Conservation (phyloP, 192 early-diverging fungal species). For the Coemansia sp. region DNA sequence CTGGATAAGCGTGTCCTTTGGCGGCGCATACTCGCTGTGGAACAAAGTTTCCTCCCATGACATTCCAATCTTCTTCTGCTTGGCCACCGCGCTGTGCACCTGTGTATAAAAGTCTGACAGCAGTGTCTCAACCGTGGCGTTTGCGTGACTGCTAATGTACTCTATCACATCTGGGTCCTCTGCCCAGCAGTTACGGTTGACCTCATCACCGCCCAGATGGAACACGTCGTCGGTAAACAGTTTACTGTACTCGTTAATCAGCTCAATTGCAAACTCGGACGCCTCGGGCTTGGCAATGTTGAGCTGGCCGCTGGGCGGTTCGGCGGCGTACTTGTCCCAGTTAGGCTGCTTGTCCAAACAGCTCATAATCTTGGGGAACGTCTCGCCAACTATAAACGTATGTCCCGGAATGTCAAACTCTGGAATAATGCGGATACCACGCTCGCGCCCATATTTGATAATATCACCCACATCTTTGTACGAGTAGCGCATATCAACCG, state of each 20-base stretch:
- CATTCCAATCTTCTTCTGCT: slow-evolving; percentile 61
- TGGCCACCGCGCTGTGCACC: slow-evolving; percentile 54
- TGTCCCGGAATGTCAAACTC: slow-evolving; percentile 91
- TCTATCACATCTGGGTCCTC: slow-evolving; percentile 53
- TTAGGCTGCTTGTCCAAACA: slow-evolving; percentile 63
- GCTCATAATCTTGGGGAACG: slow-evolving; percentile 59
- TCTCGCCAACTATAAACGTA: slow-evolving; percentile 57
- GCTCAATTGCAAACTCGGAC: slow-evolving; percentile 58
- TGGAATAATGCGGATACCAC: slow-evolving; percentile 87
- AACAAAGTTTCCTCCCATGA: slow-evolving; percentile 80
- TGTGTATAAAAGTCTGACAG: slow-evolving; percentile 57
- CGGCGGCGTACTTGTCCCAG: slow-evolving; percentile 63
- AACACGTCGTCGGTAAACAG: slow-evolving; percentile 71
- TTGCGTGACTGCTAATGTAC: slow-evolving; percentile 39
- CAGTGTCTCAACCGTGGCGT: slow-evolving; percentile 35
- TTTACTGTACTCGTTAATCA: slow-evolving; percentile 66
- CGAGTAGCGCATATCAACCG: slow-evolving; percentile 63
- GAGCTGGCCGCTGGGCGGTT: slow-evolving; percentile 84
- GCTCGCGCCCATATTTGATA: slow-evolving; percentile 68
- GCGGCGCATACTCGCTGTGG: slow-evolving; percentile 56
- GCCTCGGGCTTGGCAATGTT: slow-evolving; percentile 68
- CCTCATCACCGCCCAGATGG: slow-evolving; percentile 80
- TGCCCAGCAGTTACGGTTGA: slow-evolving; percentile 69
- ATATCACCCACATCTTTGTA: slow-evolving; percentile 69
- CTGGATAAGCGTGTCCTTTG: slow-evolving; percentile 68